Base-by-base conservation (phyloP, 257 asterid genomes). In the Pogostemon cablin region DNA sequence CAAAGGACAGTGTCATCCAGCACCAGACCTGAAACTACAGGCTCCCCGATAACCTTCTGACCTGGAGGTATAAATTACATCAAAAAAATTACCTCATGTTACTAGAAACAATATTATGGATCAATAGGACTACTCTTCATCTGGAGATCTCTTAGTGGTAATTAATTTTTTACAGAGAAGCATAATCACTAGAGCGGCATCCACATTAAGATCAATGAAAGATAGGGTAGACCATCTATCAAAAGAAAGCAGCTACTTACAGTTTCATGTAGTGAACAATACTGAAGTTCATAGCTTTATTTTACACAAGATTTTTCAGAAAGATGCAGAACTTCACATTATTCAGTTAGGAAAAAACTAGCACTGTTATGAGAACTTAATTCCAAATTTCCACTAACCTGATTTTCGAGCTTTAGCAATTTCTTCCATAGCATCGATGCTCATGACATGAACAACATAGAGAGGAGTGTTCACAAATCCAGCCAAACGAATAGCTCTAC, bases 391-490 rank as follows among this genome's bases (percentile, higher is more conserved):
- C 55, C 15, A 55, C 68, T 56, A 57, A 95, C 99, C 99, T 86
- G 90, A 82, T 92, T 86, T 91, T 66, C 96, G 85, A 85, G 98
- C 99, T 86, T 77, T 89, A 63, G 96, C 98, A 71, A 95, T 79
- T 87, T 95, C 98, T 79, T 91, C 99, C 96, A 91, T 81, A 37
- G 99, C 99, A 74, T 95, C 96, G 69, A 89, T 95, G 86, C 98
- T 91, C 99, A 95, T 95, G 82, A 95, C 99, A 84, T 95, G 99
- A 78, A 91, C 98, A 53, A 95, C 85, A 71, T 95, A 95, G 65
- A 91, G 75, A 64, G 99, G 99, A 69, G 96, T 85, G 83, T 89
- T 91, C 71, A 95, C 93, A 68, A 91, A 95, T 86, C 86, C 86
- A 81, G 99, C 96, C 87, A 95, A 85, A 17, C 89, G 90, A 80